Conservation (phyloP, 306 rosid genomes). For the Vigna hirtella region DNA sequence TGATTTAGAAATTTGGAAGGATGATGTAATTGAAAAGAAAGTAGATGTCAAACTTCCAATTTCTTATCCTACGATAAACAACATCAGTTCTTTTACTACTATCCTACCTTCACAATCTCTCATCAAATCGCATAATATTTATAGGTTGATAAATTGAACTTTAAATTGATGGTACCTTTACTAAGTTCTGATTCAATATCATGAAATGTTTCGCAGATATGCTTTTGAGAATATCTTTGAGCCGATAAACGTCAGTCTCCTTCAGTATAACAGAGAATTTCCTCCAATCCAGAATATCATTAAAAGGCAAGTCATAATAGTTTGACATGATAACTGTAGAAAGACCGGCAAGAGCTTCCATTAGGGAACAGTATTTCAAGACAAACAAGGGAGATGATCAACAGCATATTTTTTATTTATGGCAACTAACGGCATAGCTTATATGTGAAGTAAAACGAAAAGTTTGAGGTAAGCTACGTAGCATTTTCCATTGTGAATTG, state of each 20-base stretch:
- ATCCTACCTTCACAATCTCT: conserved; percentile 4
- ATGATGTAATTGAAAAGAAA: neutral
- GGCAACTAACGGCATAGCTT: neutral
- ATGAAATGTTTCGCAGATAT: conserved; percentile 28
- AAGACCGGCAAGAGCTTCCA: conserved; percentile 9
- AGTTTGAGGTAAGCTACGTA: neutral
- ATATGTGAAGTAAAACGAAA: neutral
- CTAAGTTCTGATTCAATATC: conserved; percentile 35
- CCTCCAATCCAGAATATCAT: conserved; percentile 49
- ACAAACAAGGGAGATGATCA: neutral
- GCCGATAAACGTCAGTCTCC: conserved; percentile 39
- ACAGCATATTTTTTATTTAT: neutral
- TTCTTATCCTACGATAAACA: neutral
- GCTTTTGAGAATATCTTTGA: conserved; percentile 34
- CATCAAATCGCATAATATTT: neutral
- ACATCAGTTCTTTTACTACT: conserved; percentile 3
- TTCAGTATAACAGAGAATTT: conserved; percentile 43
- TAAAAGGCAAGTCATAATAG: conserved; percentile 46
- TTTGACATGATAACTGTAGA: conserved; percentile 48
- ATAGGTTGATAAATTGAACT: conserved; percentile 11
- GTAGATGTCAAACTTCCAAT: neutral
- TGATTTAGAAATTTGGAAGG: conserved; percentile 7
- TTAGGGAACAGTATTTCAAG: conserved; percentile 14
- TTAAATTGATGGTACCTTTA: conserved; percentile 37
- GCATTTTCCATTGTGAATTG: neutral